phyloP scores from a whole-genome alignment of 208 protist genomes.

The Acanthamoeba lugdunensis region DNA sequence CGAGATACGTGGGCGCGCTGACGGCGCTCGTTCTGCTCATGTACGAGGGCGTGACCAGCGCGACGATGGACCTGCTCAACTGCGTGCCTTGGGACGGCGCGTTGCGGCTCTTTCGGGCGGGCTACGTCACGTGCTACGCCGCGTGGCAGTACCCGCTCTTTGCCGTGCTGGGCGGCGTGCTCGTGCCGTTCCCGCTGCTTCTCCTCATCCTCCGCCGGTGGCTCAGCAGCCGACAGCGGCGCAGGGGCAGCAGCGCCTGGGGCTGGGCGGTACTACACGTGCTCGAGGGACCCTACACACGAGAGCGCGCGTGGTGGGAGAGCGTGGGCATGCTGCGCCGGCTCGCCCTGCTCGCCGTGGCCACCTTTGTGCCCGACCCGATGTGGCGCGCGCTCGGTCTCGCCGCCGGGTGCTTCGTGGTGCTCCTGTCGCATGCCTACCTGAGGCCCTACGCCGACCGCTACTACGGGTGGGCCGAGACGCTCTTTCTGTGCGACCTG shows the following conservation, averaged over 20 bases:
- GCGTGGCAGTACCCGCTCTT: background rate
- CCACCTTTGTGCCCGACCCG: slow-evolving; percentile 28
- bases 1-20: background rate
- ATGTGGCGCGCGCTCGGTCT: background rate
- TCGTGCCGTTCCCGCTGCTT: too few relatives aligned
- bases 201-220: too few relatives aligned
- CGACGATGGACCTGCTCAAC: background rate
- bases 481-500: background rate
- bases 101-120: background rate
- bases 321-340: slow-evolving; percentile 25
- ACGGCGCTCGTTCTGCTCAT: too few relatives aligned
- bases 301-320: background rate
- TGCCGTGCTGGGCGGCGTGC: background rate
- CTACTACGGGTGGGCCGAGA: too few relatives aligned
- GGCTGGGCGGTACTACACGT: background rate
- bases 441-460: too few relatives aligned
- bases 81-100: background rate
- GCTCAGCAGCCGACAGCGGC: too few relatives aligned
- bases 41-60: background rate
- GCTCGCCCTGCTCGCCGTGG: slow-evolving; percentile 5
- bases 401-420: too few relatives aligned
- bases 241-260: too few relatives aligned
- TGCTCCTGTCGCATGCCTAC: too few relatives aligned
- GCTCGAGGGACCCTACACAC: background rate
- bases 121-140: background rate